Evolutionary conservation across 2,329 filamentous ascomycete genomes (phyloP), one percentile per base, ranked within the genome.

Genomic region (Onygenales sp.): DNA sequence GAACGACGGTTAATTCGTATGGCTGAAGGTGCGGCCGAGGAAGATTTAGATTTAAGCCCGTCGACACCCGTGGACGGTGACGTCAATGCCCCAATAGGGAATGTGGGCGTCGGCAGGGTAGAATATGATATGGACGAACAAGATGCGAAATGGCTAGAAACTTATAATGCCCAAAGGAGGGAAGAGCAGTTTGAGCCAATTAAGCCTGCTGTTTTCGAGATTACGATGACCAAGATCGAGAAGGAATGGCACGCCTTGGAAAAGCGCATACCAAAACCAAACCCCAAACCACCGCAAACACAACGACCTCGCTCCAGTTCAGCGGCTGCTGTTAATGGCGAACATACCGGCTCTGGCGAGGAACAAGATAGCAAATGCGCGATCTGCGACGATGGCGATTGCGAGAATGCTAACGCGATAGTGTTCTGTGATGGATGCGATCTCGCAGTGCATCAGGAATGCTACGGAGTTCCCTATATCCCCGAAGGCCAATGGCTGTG

Each of bases 41-140:
- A 85, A 61, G 83, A 85, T 59, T 70, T 84, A 17, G 81, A 83
- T 56, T 67, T 82, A 49, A 76, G 71, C 50, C 71, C 76, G 27
- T 71, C 74, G 17, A 64, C 78, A 14, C 81, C 79, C 57, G 74
- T 74, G 14, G 86, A 87, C 48, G 79, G 78, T 7, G 84, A 87
- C 45, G 66, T 72, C 5, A 75, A 79, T 51, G 68, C 73, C 33
- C 71, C 74, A 4, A 70, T 75, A 40, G 72, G 74, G 4, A 71
- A 71, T 37, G 73, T 72, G 51, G 75, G 75, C 14, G 79, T 94
- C 40, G 88, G 89, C 10, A 84, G 88, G 53, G 93, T 98, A 17
- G 93, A 98, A 67, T 98, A 98, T 67, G 93, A 98, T 68, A 98
- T 98, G 93, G 93, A 98, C 65, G 93, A 98, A 70, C 93, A 98